Percentiles rank a stretch among this genome's conserved stretches.
These are phyloP conservation scores for Trichoderma sp. DNA, from an alignment of 2,329 filamentous ascomycete genomes.

Conservation along the genomic window DNA sequence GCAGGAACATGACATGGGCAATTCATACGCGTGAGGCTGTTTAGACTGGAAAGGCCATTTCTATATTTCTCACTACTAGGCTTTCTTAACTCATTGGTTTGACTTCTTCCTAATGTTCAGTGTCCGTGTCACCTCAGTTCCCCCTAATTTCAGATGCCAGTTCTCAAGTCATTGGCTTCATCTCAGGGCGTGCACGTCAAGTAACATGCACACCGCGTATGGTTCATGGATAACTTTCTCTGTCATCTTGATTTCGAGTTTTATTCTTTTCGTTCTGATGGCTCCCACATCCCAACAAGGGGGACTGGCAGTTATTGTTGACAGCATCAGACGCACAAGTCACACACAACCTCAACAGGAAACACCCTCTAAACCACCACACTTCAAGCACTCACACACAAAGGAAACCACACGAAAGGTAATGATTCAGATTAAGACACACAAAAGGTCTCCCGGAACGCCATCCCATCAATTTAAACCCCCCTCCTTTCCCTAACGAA, in stretches of 20 bases:
- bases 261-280: background rate
- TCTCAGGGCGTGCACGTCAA: too few relatives aligned
- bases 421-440: constrained; percentile 18
- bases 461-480: constrained; percentile 31
- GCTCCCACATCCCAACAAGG: background rate
- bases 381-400: background rate
- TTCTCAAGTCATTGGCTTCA: too few relatives aligned
- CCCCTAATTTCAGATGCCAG: background rate
- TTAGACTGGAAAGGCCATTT: background rate
- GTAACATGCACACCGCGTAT: too few relatives aligned
- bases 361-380: background rate
- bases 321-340: too few relatives aligned
- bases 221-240: too few relatives aligned
- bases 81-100: background rate
- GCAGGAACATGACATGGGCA: constrained; percentile 68
- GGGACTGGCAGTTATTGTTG: too few relatives aligned
- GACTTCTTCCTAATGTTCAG: background rate
- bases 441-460: constrained; percentile 31
- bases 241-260: too few relatives aligned
- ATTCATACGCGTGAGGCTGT: constrained; percentile 53
- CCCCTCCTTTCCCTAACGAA: constrained; percentile 30
- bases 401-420: background rate
- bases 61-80: background rate
- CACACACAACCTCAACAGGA: background rate
- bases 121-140: background rate